A percentile compares a stretch with the other conserved stretches of the same genome.
These are phyloP conservation scores for Triangularia setosa DNA, from an alignment of 2,329 filamentous ascomycete genomes.

Conservation along the genomic window DNA sequence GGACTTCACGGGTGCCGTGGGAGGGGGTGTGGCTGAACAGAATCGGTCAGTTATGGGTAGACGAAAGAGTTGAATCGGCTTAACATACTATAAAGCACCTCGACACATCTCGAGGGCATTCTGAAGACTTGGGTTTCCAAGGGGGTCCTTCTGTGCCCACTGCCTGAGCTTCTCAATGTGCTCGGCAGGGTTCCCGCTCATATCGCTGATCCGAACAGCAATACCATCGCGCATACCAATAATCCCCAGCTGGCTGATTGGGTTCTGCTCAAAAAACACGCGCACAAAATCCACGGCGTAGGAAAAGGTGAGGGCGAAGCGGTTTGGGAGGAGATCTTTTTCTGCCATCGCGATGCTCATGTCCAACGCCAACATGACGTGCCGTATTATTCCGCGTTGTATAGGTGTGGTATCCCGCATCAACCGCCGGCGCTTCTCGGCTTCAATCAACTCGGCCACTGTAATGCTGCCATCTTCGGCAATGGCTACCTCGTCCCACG, in stretches of 20 bases:
- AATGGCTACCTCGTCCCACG: conserved; percentile 72
- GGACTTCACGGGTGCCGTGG: conserved; percentile 88
- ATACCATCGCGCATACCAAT: conserved; percentile 92
- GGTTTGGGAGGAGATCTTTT: conserved; percentile 87
- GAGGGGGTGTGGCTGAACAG: conserved; percentile 71
- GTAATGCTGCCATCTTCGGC: conserved; percentile 75
- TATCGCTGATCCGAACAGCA: conserved; percentile 78
- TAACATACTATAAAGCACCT: conserved; percentile 73
- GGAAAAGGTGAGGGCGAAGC: conserved; percentile 76
- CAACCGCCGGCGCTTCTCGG: conserved; percentile 74
- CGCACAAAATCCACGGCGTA: conserved; percentile 84
- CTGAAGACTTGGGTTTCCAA: conserved; percentile 77
- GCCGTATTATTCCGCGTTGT: conserved; percentile 96
- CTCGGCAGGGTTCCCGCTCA: conserved; percentile 86
- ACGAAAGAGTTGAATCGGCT: neutral
- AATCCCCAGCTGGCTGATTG: conserved; percentile 90
- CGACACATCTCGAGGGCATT: conserved; percentile 95
- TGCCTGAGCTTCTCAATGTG: conserved; percentile 74
- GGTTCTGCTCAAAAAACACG: conserved; percentile 98
- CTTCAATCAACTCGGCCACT: conserved; percentile 72
- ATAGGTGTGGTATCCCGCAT: conserved; percentile 91
- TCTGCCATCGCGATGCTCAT: conserved; percentile 91
- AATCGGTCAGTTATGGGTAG: conserved; percentile 5
- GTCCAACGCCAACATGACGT: conserved; percentile 85
- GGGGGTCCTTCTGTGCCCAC: conserved; percentile 62